A percentile compares a stretch with the other conserved stretches of the same genome.
Conservation (phyloP, 2,329 filamentous ascomycete genomes). For the Fusarium illudens region DNA sequence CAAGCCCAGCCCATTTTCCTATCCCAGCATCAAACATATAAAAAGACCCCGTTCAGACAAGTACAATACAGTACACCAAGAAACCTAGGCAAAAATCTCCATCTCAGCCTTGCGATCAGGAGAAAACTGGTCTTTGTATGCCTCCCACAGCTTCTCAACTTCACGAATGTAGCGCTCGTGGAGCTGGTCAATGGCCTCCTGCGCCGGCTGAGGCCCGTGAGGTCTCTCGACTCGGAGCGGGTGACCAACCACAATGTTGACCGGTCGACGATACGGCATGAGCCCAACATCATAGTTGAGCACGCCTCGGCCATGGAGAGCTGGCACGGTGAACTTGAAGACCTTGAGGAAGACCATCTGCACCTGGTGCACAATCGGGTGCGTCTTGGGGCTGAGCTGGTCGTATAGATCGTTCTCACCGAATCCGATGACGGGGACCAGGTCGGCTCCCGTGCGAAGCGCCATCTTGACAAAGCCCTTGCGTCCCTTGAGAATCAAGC, state of each 20-base stretch:
- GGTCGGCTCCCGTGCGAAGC: slow-evolving; percentile 87
- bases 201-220: slow-evolving; percentile 67
- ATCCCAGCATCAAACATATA: not conserved
- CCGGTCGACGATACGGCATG: slow-evolving; percentile 87
- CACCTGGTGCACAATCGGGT: slow-evolving; percentile 80
- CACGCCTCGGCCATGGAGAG: slow-evolving; percentile 88
- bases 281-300: slow-evolving; percentile 98
- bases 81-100: slow-evolving; percentile 67
- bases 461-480: slow-evolving; percentile 96
- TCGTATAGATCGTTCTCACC: slow-evolving; percentile 98
- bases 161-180: slow-evolving; percentile 83
- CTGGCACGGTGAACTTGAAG: slow-evolving; percentile 90
- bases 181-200: slow-evolving; percentile 80
- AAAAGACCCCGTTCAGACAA: not conserved
- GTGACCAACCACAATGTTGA: slow-evolving; percentile 89
- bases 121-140: slow-evolving; percentile 81
- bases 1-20: not conserved
- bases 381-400: slow-evolving; percentile 78
- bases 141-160: slow-evolving; percentile 75
- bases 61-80: not conserved
- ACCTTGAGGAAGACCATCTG: slow-evolving; percentile 86
- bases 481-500: slow-evolving; percentile 81
- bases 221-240: slow-evolving; percentile 76
- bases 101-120: slow-evolving; percentile 69
- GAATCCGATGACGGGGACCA: slow-evolving; percentile 91